These are phyloP conservation scores for Penicillium longicatenatum DNA, from an alignment of 495 filamentous ascomycete species.

Conservation along the genomic window DNA sequence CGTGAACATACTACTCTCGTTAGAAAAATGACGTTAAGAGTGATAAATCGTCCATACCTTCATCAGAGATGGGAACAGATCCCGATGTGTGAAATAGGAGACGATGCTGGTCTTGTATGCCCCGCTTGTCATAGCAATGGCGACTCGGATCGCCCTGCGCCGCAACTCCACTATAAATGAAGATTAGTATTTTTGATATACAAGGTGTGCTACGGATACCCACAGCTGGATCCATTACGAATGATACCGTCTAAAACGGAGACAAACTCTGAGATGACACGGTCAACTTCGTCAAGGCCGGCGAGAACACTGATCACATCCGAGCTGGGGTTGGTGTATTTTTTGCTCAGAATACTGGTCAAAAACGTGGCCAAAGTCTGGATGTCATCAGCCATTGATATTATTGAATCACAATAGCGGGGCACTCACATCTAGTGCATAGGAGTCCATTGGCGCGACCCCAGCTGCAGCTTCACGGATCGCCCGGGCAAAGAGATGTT, in stretches of 20 bases:
- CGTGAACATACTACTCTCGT: slow-evolving; percentile 73
- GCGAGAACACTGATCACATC: slow-evolving; percentile 90
- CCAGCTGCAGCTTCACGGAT: slow-evolving; percentile 68
- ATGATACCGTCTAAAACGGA: slow-evolving; percentile 77
- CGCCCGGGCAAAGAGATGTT: slow-evolving; percentile 74
- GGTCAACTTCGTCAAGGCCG: slow-evolving; percentile 84
- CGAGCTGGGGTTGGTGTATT: slow-evolving; percentile 93
- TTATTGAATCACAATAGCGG: slow-evolving; percentile 3
- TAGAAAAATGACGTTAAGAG: neutral
- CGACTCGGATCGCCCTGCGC: slow-evolving; percentile 76
- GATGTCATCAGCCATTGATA: slow-evolving; percentile 40
- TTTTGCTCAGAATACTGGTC: slow-evolving; percentile 76
- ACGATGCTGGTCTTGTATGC: slow-evolving; percentile 92
- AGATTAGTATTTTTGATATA: neutral
- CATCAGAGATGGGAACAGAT: slow-evolving; percentile 92
- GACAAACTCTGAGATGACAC: slow-evolving; percentile 86
- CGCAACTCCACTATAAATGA: slow-evolving; percentile 63
- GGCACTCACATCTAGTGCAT: slow-evolving; percentile 82
- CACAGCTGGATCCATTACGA: slow-evolving; percentile 72
- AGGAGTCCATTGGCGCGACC: slow-evolving; percentile 63
- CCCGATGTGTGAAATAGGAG: slow-evolving; percentile 92
- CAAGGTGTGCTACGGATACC: slow-evolving; percentile 27
- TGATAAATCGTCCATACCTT: slow-evolving; percentile 61
- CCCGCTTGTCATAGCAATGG: slow-evolving; percentile 83
- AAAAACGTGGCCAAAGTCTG: slow-evolving; percentile 93